phyloP scores from a whole-genome alignment of 2,329 filamentous ascomycete species.

The Chaetomium sp. region DNA sequence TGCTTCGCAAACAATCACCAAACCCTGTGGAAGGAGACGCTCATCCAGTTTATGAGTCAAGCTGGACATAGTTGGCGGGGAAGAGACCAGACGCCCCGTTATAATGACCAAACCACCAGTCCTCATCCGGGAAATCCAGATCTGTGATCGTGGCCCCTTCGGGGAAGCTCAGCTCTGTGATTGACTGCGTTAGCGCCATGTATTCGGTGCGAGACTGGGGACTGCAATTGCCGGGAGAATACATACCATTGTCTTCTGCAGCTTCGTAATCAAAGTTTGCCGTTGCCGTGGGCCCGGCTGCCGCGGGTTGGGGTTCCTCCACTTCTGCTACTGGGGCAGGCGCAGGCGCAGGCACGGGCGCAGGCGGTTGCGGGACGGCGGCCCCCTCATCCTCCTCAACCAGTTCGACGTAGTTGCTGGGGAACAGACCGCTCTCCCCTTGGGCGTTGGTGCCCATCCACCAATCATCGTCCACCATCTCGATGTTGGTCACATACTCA shows the following conservation, averaged over 20 bases:
- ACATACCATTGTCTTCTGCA: constrained; percentile 83
- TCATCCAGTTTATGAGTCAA: constrained; percentile 43
- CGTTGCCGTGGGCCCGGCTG: constrained; percentile 68
- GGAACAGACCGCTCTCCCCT: constrained; percentile 89
- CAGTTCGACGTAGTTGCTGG: constrained; percentile 94
- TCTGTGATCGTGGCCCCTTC: constrained; percentile 81
- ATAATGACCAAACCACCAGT: constrained; percentile 96
- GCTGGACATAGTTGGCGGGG: constrained; percentile 70
- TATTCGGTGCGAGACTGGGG: background rate
- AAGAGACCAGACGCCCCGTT: constrained; percentile 81
- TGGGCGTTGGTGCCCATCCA: constrained; percentile 90
- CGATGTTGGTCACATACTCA: constrained; percentile 85
- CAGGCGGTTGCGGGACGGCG: constrained; percentile 30
- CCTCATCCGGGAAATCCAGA: constrained; percentile 94
- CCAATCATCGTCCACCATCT: constrained; percentile 98
- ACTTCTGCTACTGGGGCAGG: constrained; percentile 42
- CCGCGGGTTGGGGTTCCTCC: constrained; percentile 44
- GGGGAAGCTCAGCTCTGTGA: constrained; percentile 72
- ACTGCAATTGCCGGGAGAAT: background rate
- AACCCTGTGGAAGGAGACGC: background rate
- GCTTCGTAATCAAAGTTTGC: constrained; percentile 96
- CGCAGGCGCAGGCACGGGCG: constrained; percentile 37
- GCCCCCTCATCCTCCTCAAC: constrained; percentile 61
- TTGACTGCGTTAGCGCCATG: constrained; percentile 47
- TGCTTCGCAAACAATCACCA: background rate